Evolutionary conservation across 805 yeast species (phyloP), one percentile per base, ranked within the genome.

Genomic region (Nakazawaea sp.): DNA sequence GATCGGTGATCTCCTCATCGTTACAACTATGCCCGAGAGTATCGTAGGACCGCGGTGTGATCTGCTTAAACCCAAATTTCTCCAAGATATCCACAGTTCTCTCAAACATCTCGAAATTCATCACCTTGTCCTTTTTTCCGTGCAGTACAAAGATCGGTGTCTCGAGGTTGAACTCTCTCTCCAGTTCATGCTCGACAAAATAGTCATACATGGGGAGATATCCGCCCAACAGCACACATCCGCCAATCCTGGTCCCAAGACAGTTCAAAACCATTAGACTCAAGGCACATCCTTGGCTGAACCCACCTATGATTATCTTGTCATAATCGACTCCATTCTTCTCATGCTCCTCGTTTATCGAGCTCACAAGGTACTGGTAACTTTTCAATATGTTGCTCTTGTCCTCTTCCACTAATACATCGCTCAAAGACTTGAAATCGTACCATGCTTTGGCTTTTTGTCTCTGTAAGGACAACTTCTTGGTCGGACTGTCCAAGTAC

Each of bases 241-340:
- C 43, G 5, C 43, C 43, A n/a, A 40, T 27, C 23, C 36, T 32
- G 30, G 30, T 21, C 21, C 30, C 30, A 6, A 40, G 16, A 10
- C 28, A 37, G 13, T 25, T 36, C 16, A 36, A 19, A 12, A 33
- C 9, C 18, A 40, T 26, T 16, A 40, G 18, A 29, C 40, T 29
- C 30, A 40, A 36, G 8, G 43, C 43, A 36, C 43, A 40, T 6
- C 43, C 43, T 40, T 40, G 43, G 20, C 43, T 40, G 23, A 40
- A 40, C 10, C 43, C 43, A 18, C 43, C 43, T 18, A 40, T 16
- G 17, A 40, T 40, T 2, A 40, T 40, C 19, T 36, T 40, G 9
- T 36, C 38, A n/a, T 28, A 36, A 21, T 32, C 37, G 3, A 40
- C 30, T 5, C 29, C 32, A 26, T 32, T 12, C n/a, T 29, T 25